Conservation (phyloP, 345 rosid species). For the Camelina hispida region DNA sequence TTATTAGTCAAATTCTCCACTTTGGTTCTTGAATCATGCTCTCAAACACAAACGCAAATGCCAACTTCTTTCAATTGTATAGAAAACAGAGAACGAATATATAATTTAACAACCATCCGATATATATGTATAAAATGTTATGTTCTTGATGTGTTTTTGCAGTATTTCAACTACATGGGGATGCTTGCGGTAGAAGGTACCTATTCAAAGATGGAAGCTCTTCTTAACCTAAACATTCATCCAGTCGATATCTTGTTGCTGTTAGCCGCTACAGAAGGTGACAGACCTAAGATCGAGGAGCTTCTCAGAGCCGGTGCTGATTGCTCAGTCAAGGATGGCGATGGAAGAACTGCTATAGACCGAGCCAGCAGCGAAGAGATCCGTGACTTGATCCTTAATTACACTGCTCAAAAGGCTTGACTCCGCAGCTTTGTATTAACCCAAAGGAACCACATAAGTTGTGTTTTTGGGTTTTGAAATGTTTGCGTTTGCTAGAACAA, state of each 20-base stretch:
- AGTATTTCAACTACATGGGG: constrained; percentile 95
- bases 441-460: background rate
- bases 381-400: constrained; percentile 68
- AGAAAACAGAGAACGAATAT: background rate
- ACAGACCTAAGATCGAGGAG: constrained; percentile 88
- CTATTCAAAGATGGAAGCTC: constrained; percentile 90
- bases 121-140: background rate
- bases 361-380: constrained; percentile 68
- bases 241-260: constrained; percentile 82
- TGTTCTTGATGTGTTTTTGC: constrained; percentile 34
- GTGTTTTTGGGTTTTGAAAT: constrained; percentile 18
- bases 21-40: constrained; percentile 2
- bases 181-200: constrained; percentile 95
- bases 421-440: background rate
- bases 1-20: background rate
- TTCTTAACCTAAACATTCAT: constrained; percentile 72
- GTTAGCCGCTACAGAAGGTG: constrained; percentile 89
- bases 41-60: background rate
- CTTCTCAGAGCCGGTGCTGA: constrained; percentile 79
- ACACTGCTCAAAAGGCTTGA: constrained; percentile 60
- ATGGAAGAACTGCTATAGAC: constrained; percentile 77
- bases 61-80: background rate
- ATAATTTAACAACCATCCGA: background rate
- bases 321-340: constrained; percentile 65
- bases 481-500: constrained; percentile 41